Percentiles rank a stretch among this genome's conserved stretches.
phyloP scores from a whole-genome alignment of 2,329 filamentous ascomycete species.

The Teratosphaeria zuluensis region DNA sequence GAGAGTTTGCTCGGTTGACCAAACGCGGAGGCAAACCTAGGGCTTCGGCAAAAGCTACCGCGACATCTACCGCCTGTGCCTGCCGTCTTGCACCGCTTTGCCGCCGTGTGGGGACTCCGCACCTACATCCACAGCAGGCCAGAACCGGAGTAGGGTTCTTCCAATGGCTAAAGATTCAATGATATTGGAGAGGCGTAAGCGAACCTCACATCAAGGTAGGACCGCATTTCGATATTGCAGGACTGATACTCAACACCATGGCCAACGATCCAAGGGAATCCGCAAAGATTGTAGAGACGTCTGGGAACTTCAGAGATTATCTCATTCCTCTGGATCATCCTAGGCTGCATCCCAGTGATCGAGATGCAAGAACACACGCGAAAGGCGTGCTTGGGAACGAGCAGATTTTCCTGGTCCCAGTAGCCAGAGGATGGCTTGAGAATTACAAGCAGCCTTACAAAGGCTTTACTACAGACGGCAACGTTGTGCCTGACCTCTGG shows the following conservation, averaged over 20 bases:
- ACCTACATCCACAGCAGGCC: neutral
- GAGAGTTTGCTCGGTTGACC: neutral
- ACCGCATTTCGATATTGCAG: neutral
- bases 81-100: neutral
- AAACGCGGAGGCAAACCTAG: neutral
- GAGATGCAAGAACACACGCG: slow-evolving; percentile 15
- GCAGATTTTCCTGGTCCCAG: slow-evolving; percentile 16
- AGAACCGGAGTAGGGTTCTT: neutral
- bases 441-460: slow-evolving; percentile 52
- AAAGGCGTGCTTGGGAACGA: slow-evolving; percentile 13
- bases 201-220: neutral
- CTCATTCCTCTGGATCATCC: slow-evolving; percentile 15
- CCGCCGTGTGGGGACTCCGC: neutral
- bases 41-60: neutral
- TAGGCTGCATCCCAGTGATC: slow-evolving; percentile 13
- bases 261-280: slow-evolving; percentile 10
- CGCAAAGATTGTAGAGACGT: slow-evolving; percentile 14
- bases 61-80: neutral
- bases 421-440: slow-evolving; percentile 17
- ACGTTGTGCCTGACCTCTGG: slow-evolving; percentile 15
- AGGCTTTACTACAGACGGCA: slow-evolving; percentile 59
- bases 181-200: neutral
- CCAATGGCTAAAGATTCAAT: neutral
- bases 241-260: slow-evolving; percentile 3
- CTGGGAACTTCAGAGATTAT: slow-evolving; percentile 16